Evolutionary conservation across 495 filamentous ascomycete species (phyloP).

Genomic region (Podospora pseudoanserina): DNA sequence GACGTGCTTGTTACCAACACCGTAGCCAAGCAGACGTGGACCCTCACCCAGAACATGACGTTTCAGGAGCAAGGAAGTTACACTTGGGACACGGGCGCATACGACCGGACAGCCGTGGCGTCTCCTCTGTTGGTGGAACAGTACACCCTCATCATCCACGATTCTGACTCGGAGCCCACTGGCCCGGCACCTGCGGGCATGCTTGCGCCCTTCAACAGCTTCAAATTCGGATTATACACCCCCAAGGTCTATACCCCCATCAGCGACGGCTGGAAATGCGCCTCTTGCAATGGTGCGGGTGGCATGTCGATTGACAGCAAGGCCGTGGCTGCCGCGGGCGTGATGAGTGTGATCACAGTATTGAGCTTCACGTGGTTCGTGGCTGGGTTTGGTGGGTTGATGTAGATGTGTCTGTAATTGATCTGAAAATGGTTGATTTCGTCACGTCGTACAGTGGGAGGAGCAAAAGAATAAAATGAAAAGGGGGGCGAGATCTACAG

Average conservation of each 20-base stretch:
- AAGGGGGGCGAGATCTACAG: neutral
- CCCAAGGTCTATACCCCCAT: constrained; percentile 62
- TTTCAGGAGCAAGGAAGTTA: constrained; percentile 41
- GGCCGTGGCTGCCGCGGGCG: constrained; percentile 66
- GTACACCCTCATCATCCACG: constrained; percentile 83
- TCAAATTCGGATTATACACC: constrained; percentile 79
- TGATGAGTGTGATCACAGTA: constrained; percentile 73
- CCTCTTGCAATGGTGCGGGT: constrained; percentile 69
- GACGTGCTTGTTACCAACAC: constrained; percentile 81
- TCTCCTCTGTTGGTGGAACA: constrained; percentile 62
- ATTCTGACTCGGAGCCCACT: constrained; percentile 59
- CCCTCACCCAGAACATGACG: constrained; percentile 53
- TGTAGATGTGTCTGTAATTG: constrained; percentile 23
- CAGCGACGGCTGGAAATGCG: constrained; percentile 53
- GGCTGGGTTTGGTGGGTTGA: constrained; percentile 56
- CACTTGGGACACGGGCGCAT: constrained; percentile 77
- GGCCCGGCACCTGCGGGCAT: constrained; percentile 68
- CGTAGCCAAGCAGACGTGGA: constrained; percentile 41
- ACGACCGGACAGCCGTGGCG: constrained; percentile 56
- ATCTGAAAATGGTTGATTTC: neutral
- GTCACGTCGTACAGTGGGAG: neutral
- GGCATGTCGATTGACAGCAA: constrained; percentile 57
- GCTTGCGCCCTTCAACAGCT: constrained; percentile 58
- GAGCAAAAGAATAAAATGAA: neutral
- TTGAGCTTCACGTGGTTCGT: constrained; percentile 89